Evolutionary conservation across 345 rosid species (phyloP), one percentile per base, ranked within the genome.

Genomic region (Brassica nigra): DNA sequence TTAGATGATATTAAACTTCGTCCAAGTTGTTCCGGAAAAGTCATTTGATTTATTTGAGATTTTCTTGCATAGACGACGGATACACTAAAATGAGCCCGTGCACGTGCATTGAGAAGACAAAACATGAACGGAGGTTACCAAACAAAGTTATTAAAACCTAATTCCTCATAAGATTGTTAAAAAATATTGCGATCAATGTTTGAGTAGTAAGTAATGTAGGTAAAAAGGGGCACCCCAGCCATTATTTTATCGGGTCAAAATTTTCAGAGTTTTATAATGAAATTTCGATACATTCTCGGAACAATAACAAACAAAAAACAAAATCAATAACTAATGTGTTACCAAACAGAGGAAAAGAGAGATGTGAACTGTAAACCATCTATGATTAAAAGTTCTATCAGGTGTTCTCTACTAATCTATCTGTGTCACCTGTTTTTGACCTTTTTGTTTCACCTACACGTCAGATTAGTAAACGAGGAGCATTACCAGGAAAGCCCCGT

Each of bases 181-280:
- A 10, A 58, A 12, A 73, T 12, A 64, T 16, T 65, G 36, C 34
- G 16, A 57, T 57, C 37, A 78, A 65, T 65, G 73, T 72, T 63
- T 63, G 27, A 78, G 66, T 71, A 55, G 34, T 72, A 39, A 78
- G 64, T 29, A 78, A 59, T 59, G 33, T 49, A 47, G 78, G 78
- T 73, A 66, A 59, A 78, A 66, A 54, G 67, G 71, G 47, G 23
- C 76, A 18, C 39, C n/a, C 62, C 5, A 9, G 34, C 36, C 37
- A 55, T 9, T 30, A 70, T 28, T 57, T 28, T 58, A 18, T 67
- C 16, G 42, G 57, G 20, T 67, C 58, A 54, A 34, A 33, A 55
- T 0, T 1, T 76, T 76, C 72, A 54, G 9, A 66, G 37, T 0
- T 4, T 61, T 61, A 23, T 8, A 8, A 27, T 59, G 15, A 59